Conservation (phyloP, 495 filamentous ascomycete genomes). For the Podospora pseudoanserina region DNA sequence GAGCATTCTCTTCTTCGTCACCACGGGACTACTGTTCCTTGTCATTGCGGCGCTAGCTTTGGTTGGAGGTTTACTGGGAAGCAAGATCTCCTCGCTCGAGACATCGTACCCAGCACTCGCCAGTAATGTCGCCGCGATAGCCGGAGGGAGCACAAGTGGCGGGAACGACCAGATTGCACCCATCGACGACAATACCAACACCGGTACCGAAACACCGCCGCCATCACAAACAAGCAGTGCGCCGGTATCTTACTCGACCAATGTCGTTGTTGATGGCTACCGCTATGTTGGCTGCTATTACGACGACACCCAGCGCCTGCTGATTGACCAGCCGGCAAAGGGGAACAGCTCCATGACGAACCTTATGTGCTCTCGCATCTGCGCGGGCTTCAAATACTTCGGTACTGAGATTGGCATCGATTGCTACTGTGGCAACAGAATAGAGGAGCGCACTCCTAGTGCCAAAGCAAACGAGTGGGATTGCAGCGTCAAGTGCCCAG, state of each 20-base stretch:
- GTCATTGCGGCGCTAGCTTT: slow-evolving; percentile 1
- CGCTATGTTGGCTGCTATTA: background rate
- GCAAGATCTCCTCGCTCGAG: background rate
- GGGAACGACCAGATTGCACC: background rate
- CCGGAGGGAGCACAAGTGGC: background rate
- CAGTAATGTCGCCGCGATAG: background rate
- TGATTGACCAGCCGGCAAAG: background rate
- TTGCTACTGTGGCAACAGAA: background rate
- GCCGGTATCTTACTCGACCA: background rate
- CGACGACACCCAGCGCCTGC: background rate
- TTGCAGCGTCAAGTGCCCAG: background rate
- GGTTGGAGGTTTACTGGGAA: background rate
- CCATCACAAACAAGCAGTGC: background rate
- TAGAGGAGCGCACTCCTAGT: background rate
- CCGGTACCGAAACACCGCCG: background rate
- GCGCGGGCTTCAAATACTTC: background rate
- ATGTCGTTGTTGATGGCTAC: background rate
- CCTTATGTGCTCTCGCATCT: background rate
- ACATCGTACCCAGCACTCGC: background rate
- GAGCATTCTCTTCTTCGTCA: slow-evolving; percentile 5
- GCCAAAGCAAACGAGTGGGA: background rate
- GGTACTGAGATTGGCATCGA: background rate
- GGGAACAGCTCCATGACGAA: background rate
- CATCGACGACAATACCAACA: background rate
- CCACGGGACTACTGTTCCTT: background rate